Conservation (phyloP, 2,329 filamentous ascomycete genomes). For the Aspergillus luchuensis region DNA sequence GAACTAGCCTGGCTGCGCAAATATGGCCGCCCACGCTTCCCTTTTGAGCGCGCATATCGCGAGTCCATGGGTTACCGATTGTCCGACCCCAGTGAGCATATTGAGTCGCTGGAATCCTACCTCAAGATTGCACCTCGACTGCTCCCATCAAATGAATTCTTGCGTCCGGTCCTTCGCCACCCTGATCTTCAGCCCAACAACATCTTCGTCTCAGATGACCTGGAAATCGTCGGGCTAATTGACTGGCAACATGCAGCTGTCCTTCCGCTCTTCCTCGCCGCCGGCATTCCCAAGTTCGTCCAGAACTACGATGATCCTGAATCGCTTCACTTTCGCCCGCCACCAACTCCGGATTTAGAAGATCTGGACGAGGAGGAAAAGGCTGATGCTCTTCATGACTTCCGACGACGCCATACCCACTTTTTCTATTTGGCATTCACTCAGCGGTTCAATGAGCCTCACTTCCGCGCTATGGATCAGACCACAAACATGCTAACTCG, state of each 20-base stretch:
- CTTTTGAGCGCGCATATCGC: slow-evolving; percentile 5
- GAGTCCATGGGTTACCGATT: slow-evolving; percentile 2
- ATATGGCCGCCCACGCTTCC: slow-evolving; percentile 1
- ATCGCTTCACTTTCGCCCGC: slow-evolving; percentile 1
- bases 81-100: slow-evolving; percentile 3
- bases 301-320: slow-evolving; percentile 35
- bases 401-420: slow-evolving; percentile 8
- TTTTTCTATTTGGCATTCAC: slow-evolving; percentile 13
- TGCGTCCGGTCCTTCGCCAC: slow-evolving; percentile 3
- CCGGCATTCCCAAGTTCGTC: slow-evolving; percentile 40
- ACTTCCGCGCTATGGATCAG: slow-evolving; percentile 10
- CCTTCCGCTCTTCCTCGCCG: slow-evolving; percentile 37
- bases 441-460: slow-evolving; percentile 5
- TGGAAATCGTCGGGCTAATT: slow-evolving; percentile 38
- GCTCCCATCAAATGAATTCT: background rate
- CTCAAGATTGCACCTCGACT: background rate
- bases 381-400: background rate
- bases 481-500: slow-evolving; percentile 3
- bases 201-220: slow-evolving; percentile 26
- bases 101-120: slow-evolving; percentile 3
- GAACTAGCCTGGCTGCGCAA: slow-evolving; percentile 1
- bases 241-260: slow-evolving; percentile 43
- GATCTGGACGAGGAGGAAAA: slow-evolving; percentile 3
- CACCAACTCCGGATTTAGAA: background rate
- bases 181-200: slow-evolving; percentile 8